Conservation (phyloP, 805 yeast species). For the Zygotorulaspora sp. region DNA sequence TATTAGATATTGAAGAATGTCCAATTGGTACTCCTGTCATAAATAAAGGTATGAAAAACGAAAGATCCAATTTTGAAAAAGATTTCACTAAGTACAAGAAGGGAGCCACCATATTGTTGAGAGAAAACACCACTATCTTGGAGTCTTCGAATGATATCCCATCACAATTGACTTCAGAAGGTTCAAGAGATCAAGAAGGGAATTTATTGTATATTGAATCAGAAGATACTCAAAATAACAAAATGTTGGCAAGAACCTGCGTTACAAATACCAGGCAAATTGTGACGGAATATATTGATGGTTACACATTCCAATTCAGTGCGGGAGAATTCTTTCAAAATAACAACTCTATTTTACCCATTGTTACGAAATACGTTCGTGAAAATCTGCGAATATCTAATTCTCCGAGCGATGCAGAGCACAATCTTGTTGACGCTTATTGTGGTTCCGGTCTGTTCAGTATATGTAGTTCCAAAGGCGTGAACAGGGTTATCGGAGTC, state of each 20-base stretch:
- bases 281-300: constrained; percentile 71
- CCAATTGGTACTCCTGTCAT: constrained; percentile 79
- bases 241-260: constrained; percentile 55
- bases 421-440: constrained; percentile 85
- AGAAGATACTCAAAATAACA: constrained; percentile 28
- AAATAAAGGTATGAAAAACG: constrained; percentile 67
- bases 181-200: constrained; percentile 42
- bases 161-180: constrained; percentile 39
- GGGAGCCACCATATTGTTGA: constrained; percentile 80
- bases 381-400: constrained; percentile 52
- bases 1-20: constrained; percentile 92
- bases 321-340: constrained; percentile 98
- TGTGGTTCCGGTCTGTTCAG: constrained; percentile 96
- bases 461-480: constrained; percentile 75
- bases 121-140: constrained; percentile 63
- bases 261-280: constrained; percentile 74
- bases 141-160: constrained; percentile 26
- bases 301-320: constrained; percentile 75
- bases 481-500: constrained; percentile 85
- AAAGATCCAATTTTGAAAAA: constrained; percentile 52
- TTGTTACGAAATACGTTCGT: constrained; percentile 76
- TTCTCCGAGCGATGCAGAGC: constrained; percentile 44
- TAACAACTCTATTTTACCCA: constrained; percentile 84
- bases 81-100: constrained; percentile 50
- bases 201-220: constrained; percentile 39